Evolutionary conservation across 2,329 filamentous ascomycete genomes (phyloP).

Genomic region (Calcarisporium arbuscula): DNA sequence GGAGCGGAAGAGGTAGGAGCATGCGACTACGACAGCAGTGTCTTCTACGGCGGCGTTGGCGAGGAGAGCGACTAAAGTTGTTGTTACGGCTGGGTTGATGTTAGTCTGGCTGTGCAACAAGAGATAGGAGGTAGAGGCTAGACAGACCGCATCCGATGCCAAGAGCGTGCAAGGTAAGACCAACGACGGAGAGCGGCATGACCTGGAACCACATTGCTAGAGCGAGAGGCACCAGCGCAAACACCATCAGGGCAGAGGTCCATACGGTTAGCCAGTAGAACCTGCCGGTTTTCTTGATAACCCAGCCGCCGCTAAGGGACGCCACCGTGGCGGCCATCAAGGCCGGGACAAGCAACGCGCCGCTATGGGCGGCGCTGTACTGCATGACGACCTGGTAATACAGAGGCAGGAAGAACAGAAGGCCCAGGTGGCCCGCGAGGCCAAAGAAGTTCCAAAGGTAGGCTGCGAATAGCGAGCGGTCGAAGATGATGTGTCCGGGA

Average conservation of each 20-base stretch:
- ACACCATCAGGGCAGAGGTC: conserved; percentile 45
- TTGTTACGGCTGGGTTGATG: conserved; percentile 53
- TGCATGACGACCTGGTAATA: conserved; percentile 70
- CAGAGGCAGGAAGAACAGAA: conserved; percentile 68
- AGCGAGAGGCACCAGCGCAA: conserved; percentile 38
- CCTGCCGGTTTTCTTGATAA: conserved; percentile 64
- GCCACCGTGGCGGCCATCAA: conserved; percentile 57
- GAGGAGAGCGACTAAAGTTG: conserved; percentile 64
- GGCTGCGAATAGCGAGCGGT: conserved; percentile 57
- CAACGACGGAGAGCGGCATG: conserved; percentile 33
- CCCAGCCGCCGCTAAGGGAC: conserved; percentile 56
- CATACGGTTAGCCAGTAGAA: conserved; percentile 64
- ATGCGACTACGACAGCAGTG: conserved; percentile 69
- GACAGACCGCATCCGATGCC: conserved; percentile 30
- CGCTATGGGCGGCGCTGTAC: conserved; percentile 56
- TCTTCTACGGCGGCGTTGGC: conserved; percentile 62
- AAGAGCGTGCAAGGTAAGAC: conserved; percentile 43
- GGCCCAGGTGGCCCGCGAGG: conserved; percentile 49
- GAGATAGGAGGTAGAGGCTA: neutral
- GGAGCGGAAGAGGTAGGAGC: conserved; percentile 74
- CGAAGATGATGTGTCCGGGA: conserved; percentile 66
- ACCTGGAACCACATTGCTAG: conserved; percentile 4
- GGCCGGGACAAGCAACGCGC: conserved; percentile 59
- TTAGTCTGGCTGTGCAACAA: neutral
- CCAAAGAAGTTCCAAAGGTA: conserved; percentile 70